phyloP scores from a whole-genome alignment of 768 basidiomycete genomes.

The Mycena latifolia region DNA sequence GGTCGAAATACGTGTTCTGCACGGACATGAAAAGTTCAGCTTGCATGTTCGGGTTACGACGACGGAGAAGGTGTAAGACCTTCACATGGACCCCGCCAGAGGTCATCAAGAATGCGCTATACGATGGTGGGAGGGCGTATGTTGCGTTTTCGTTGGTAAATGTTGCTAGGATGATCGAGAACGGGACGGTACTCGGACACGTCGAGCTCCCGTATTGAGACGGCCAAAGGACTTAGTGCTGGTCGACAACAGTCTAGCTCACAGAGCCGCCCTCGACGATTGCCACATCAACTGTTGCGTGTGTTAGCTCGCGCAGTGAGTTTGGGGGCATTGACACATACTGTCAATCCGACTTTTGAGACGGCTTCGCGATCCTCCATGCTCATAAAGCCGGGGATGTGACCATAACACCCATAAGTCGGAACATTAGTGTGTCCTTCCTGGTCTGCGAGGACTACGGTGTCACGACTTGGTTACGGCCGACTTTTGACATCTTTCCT shows the following conservation, averaged over 20 bases:
- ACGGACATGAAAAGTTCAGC: not conserved
- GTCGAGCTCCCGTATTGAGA: constrained; percentile 18
- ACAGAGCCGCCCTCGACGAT: constrained; percentile 50
- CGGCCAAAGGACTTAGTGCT: constrained; percentile 51
- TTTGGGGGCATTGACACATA: constrained; percentile 30
- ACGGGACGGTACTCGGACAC: constrained; percentile 50
- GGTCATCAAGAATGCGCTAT: constrained; percentile 45
- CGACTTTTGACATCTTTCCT: constrained; percentile 56
- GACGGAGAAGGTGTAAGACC: constrained; percentile 11
- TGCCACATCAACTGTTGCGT: constrained; percentile 53
- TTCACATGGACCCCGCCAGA: constrained; percentile 50
- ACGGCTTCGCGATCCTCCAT: constrained; percentile 55
- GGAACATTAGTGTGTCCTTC: constrained; percentile 54
- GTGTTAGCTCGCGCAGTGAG: not conserved
- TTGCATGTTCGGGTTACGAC: constrained; percentile 5
- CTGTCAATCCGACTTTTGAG: constrained; percentile 58
- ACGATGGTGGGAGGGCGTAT: constrained; percentile 63
- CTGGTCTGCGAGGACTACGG: constrained; percentile 60
- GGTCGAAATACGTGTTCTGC: constrained; percentile 8
- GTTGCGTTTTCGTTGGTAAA: constrained; percentile 51
- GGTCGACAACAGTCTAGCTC: constrained; percentile 46
- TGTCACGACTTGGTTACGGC: constrained; percentile 53
- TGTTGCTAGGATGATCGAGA: constrained; percentile 56
- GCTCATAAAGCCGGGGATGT: constrained; percentile 57
- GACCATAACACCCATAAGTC: constrained; percentile 55